Evolutionary conservation across 2,329 filamentous ascomycete genomes (phyloP).

Genomic region (Fusarium sp.): DNA sequence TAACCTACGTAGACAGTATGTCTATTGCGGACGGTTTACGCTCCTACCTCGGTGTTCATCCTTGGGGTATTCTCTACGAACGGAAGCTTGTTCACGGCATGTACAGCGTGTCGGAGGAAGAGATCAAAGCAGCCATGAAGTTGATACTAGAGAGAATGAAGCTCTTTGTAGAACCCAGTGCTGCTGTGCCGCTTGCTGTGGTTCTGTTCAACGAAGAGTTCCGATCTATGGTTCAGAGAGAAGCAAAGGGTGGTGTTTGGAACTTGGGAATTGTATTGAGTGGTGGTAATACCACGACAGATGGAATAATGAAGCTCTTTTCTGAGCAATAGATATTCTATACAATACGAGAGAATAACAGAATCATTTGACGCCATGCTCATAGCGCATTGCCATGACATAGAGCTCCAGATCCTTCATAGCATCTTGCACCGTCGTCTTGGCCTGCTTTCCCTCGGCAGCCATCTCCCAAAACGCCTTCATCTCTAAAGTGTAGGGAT

Average conservation of each 20-base stretch:
- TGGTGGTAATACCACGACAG: not conserved
- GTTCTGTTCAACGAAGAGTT: constrained; percentile 1
- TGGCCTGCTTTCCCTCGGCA: constrained; percentile 35
- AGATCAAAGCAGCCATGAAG: constrained; percentile 1
- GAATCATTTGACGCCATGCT: not conserved
- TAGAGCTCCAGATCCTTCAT: constrained; percentile 49
- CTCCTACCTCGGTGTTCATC: not conserved
- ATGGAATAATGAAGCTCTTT: not conserved
- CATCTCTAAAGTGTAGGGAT: constrained; percentile 54
- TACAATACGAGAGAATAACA: too few relatives aligned
- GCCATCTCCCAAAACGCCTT: constrained; percentile 49
- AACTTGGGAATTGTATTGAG: not conserved
- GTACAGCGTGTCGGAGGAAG: constrained; percentile 1
- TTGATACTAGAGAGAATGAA: constrained; percentile 1
- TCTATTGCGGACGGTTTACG: not conserved
- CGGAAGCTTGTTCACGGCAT: not conserved
- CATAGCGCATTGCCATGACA: constrained; percentile 1
- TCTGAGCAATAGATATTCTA: not conserved
- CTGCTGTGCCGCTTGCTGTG: not conserved
- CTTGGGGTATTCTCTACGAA: not conserved
- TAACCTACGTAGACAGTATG: not conserved
- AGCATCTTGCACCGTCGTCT: constrained; percentile 47
- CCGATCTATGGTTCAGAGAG: not conserved
- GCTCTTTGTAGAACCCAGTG: not conserved
- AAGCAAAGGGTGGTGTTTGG: not conserved